phyloP scores from a whole-genome alignment of 192 early-diverging fungal species.

The Backusella australiensis region DNA sequence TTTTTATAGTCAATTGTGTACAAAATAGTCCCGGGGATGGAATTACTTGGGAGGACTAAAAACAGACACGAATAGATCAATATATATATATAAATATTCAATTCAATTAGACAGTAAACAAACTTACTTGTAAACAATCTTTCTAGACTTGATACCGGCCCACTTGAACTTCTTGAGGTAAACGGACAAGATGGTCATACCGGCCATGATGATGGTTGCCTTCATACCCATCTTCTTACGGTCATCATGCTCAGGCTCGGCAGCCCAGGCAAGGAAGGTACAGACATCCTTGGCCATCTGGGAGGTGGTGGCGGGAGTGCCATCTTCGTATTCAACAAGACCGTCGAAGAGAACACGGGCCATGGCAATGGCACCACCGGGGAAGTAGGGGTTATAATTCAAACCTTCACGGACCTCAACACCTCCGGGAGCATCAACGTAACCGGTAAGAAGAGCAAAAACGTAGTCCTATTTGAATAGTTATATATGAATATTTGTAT shows the following conservation, averaged over 20 bases:
- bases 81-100: background rate
- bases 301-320: constrained; percentile 90
- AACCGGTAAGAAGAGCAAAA: constrained; percentile 93
- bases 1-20: constrained; percentile 6
- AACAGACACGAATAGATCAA: background rate
- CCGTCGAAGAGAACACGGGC: constrained; percentile 93
- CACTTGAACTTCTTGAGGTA: constrained; percentile 96
- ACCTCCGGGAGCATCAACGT: constrained; percentile 92
- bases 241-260: constrained; percentile 95
- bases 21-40: background rate
- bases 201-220: constrained; percentile 69
- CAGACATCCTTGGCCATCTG: constrained; percentile 98
- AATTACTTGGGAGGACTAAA: constrained; percentile 35
- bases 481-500: background rate
- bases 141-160: constrained; percentile 87
- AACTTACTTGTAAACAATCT: constrained; percentile 75
- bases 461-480: constrained; percentile 73
- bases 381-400: constrained; percentile 99
- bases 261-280: constrained; percentile 92
- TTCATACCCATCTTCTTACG: constrained; percentile 96
- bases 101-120: background rate
- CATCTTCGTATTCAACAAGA: constrained; percentile 95
- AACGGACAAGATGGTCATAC: constrained; percentile 73
- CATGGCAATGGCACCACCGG: constrained; percentile 96
- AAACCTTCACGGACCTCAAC: constrained; percentile 91